Evolutionary conservation across 805 yeast genomes (phyloP).

Genomic region (Torulaspora gathmanii): DNA sequence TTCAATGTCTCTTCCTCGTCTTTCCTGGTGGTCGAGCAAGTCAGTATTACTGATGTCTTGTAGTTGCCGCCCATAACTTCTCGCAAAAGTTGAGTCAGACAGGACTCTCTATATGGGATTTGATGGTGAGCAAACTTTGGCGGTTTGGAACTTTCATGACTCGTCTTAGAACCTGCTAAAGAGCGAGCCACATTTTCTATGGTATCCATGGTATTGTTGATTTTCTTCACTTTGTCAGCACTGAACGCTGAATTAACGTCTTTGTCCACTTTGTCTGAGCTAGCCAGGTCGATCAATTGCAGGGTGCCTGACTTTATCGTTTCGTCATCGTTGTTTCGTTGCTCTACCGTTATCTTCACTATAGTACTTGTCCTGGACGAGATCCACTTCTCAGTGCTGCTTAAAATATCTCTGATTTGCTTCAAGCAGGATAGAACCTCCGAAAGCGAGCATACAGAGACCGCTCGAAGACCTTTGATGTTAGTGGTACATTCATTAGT

Average conservation of each 20-base stretch:
- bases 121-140: conserved; percentile 20
- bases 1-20: conserved; percentile 65
- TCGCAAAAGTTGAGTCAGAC: conserved; percentile 69
- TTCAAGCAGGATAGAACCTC: conserved; percentile 56
- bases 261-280: conserved; percentile 50
- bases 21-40: conserved; percentile 59
- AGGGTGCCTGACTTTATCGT: conserved; percentile 45
- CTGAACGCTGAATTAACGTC: conserved; percentile 63
- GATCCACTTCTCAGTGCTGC: conserved; percentile 56
- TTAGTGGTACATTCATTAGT: conserved; percentile 37
- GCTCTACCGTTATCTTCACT: conserved; percentile 62
- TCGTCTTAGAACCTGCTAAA: conserved; percentile 41
- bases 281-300: conserved; percentile 79
- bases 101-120: conserved; percentile 69
- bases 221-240: conserved; percentile 77
- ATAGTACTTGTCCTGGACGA: conserved; percentile 81
- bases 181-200: conserved; percentile 79
- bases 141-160: conserved; percentile 46
- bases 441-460: conserved; percentile 51
- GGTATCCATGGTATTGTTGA: conserved; percentile 71
- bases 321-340: conserved; percentile 45
- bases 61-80: conserved; percentile 82
- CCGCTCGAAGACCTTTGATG: conserved; percentile 63
- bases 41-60: conserved; percentile 65
- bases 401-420: conserved; percentile 54